Evolutionary conservation across 306 rosid genomes (phyloP).

Genomic region (Cercis canadensis): DNA sequence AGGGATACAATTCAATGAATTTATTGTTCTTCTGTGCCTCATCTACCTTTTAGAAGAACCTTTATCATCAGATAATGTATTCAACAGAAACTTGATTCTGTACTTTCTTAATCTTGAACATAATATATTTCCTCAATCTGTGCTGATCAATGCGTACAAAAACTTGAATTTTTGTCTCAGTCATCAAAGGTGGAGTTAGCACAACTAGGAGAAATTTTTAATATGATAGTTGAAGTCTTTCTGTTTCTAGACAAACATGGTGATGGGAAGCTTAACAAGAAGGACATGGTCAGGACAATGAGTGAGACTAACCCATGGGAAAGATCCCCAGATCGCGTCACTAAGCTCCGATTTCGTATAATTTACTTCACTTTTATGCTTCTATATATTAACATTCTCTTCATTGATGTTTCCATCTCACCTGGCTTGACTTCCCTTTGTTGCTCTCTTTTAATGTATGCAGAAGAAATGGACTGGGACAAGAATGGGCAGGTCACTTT

Average conservation of each 20-base stretch:
- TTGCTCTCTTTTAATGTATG: constrained; percentile 18
- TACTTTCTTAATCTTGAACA: constrained; percentile 33
- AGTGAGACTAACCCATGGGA: constrained; percentile 69
- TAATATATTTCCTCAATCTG: constrained; percentile 15
- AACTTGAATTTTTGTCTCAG: constrained; percentile 48
- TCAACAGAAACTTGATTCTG: constrained; percentile 21
- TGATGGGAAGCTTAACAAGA: constrained; percentile 76
- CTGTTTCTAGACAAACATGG: constrained; percentile 78
- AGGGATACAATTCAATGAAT: constrained; percentile 85
- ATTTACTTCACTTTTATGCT: constrained; percentile 37
- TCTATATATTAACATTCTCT: not conserved
- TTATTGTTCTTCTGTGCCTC: constrained; percentile 89
- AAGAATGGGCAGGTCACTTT: constrained; percentile 76
- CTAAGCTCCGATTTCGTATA: constrained; percentile 65
- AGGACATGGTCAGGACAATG: constrained; percentile 74
- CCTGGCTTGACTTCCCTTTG: constrained; percentile 10
- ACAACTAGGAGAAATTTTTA: constrained; percentile 70
- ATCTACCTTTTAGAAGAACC: constrained; percentile 73
- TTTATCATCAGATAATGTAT: constrained; percentile 55
- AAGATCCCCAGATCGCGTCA: constrained; percentile 79
- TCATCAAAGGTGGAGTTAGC: constrained; percentile 59
- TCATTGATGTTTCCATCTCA: constrained; percentile 17
- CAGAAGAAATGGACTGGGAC: constrained; percentile 95
- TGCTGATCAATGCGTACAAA: constrained; percentile 6
- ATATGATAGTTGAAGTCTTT: constrained; percentile 71